These are phyloP conservation scores for Diaporthe aspalathi DNA, from an alignment of 2,329 filamentous ascomycete species.

Conservation along the genomic window DNA sequence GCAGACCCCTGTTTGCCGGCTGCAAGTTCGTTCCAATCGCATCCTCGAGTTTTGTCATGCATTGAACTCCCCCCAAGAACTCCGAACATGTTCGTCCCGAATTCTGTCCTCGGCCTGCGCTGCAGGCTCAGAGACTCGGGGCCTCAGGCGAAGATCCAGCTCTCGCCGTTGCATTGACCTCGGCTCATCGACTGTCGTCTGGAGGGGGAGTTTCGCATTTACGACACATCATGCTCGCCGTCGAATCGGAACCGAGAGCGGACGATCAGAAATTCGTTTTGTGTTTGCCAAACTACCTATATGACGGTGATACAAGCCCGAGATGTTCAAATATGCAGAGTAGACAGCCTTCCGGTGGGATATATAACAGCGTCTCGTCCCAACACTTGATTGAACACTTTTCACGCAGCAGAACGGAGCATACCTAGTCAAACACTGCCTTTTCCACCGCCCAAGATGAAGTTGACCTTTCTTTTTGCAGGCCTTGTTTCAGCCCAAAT, in stretches of 20 bases:
- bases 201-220: slow-evolving; percentile 7
- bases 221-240: not conserved
- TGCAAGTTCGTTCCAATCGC: slow-evolving; percentile 5
- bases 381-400: too few relatives aligned
- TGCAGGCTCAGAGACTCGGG: not conserved
- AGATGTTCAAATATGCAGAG: not conserved
- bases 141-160: not conserved
- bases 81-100: slow-evolving; percentile 1
- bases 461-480: not conserved
- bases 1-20: not conserved
- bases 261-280: not conserved
- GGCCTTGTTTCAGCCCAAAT: slow-evolving; percentile 17
- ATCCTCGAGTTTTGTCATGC: slow-evolving; percentile 1
- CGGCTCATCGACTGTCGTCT: not conserved
- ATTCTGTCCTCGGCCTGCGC: not conserved
- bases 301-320: not conserved
- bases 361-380: not conserved
- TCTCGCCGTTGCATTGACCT: slow-evolving; percentile 7
- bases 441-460: not conserved
- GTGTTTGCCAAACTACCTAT: too few relatives aligned
- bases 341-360: not conserved
- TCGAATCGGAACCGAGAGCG: slow-evolving; percentile 3
- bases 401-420: fast-evolving
- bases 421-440: not conserved
- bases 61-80: not conserved